Conservation (phyloP, 2,329 filamentous ascomycete genomes). For the Ceratocystis cubensis region DNA sequence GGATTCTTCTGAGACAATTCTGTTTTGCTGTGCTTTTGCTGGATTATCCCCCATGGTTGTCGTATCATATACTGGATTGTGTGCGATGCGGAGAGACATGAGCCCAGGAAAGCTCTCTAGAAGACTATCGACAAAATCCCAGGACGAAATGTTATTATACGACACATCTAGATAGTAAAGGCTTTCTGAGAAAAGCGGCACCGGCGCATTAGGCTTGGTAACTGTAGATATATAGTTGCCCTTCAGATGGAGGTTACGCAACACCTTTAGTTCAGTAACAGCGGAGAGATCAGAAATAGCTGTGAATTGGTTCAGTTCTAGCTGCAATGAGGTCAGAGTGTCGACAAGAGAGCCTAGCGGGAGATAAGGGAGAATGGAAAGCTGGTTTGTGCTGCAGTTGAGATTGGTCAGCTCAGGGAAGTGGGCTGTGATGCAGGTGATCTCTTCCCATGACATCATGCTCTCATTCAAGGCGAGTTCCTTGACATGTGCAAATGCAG, state of each 20-base stretch:
- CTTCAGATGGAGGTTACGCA: constrained; percentile 58
- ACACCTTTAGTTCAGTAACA: constrained; percentile 38
- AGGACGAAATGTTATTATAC: constrained; percentile 55
- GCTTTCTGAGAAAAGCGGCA: constrained; percentile 39
- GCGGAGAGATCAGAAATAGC: constrained; percentile 44
- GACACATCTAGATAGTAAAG: constrained; percentile 60
- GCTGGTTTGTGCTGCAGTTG: constrained; percentile 44
- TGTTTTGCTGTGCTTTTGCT: constrained; percentile 35
- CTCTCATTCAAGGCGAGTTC: constrained; percentile 57
- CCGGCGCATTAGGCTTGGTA: constrained; percentile 25
- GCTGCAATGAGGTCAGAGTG: constrained; percentile 49
- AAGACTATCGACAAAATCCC: constrained; percentile 63
- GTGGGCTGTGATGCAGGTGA: constrained; percentile 40
- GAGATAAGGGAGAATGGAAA: constrained; percentile 39
- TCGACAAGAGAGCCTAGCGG: constrained; percentile 31
- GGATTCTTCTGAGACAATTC: constrained; percentile 49
- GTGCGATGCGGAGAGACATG: constrained; percentile 60
- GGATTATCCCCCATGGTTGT: constrained; percentile 26
- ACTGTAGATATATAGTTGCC: constrained; percentile 53
- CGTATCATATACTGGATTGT: constrained; percentile 68
- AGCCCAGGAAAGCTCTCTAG: constrained; percentile 58
- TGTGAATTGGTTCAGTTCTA: constrained; percentile 61
- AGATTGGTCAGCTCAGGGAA: constrained; percentile 44
- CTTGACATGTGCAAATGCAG: constrained; percentile 39
- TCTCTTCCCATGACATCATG: constrained; percentile 52